Base-by-base conservation (phyloP, 1,284 basidiomycete species). In the Blastosporella zonata region DNA sequence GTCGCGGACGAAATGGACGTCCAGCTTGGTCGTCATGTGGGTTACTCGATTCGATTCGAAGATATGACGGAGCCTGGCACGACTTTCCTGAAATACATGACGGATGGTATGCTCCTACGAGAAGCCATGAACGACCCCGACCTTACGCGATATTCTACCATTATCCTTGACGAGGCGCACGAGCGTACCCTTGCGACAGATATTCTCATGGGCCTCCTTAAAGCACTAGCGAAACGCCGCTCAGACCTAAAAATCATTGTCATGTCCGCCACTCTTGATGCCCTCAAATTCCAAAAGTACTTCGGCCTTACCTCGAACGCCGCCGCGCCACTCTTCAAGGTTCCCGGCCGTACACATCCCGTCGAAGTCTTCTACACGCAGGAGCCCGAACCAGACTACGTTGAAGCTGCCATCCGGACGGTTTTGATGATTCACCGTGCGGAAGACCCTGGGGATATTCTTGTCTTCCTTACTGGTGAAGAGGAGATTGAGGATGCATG, bases 1-100 rank as follows among this genome's bases (percentile, higher is more conserved):
- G 97, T 99, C 1, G 94, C 97, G 2, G 93, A 97, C 62, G 96
- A 99, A 70, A 94, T 98, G 91, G 95, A 97, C 67, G 92, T 98
- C 10, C 79, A 86, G 68, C 84, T 97, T 8, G 93, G 93, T 46
- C 87, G 91, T 65, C 85, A 97, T 60, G 96, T 99, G 56, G 97
- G 97, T 55, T 99, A 99, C 70, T 93, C 92, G 2, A 98, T 98
- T 62, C 93, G 97, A 66, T 99, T 99, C 70, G 96, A 99, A 68
- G 96, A 99, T 65, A 93, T 94, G 86, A 97, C 95, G 8, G 89
- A 93, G 56, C 80, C 82, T 0, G 90, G 90, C 0, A 90, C 84
- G 6, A 97, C 94, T 0, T 95, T 97, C 68, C 75, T 97, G 59
- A 95, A 96, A 67, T 98, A 99, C 74, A 97, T 99, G 95, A 99